Evolutionary conservation across 306 rosid genomes (phyloP).

Genomic region (Quercus robur): DNA sequence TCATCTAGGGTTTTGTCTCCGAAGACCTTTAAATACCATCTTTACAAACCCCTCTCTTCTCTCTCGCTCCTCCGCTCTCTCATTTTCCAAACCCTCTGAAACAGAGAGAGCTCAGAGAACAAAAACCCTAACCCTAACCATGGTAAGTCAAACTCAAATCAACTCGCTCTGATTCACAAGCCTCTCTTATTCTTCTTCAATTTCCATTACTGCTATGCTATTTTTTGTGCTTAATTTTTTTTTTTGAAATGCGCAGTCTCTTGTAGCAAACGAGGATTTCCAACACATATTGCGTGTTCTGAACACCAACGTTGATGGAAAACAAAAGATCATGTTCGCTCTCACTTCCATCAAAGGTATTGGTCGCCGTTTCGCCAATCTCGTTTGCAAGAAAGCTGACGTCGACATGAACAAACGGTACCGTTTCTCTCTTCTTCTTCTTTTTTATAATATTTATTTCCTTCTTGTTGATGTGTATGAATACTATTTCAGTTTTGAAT

Average conservation of each 20-base stretch:
- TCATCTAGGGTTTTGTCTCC: conserved; percentile 38
- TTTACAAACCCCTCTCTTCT: background rate
- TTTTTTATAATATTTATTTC: background rate
- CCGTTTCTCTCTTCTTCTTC: background rate
- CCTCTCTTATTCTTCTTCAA: too few species aligned
- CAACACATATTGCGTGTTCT: conserved; percentile 71
- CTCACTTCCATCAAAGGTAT: conserved; percentile 70
- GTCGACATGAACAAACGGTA: conserved; percentile 64
- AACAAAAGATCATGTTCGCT: conserved; percentile 65
- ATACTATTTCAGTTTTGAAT: background rate
- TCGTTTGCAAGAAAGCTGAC: conserved; percentile 66
- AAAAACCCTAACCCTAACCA: conserved; percentile 19
- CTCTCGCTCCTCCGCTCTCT: background rate
- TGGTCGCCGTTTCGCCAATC: conserved; percentile 59
- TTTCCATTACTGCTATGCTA: too few species aligned
- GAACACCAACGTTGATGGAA: conserved; percentile 21
- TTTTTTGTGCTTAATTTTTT: background rate
- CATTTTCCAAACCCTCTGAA: background rate
- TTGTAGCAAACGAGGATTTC: conserved; percentile 61
- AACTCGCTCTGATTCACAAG: too few species aligned
- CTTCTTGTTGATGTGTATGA: background rate
- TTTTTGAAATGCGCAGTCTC: conserved; percentile 33
- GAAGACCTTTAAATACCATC: conserved; percentile 14
- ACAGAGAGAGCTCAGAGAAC: background rate
- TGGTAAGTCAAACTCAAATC: conserved; percentile 27